Evolutionary conservation across 306 rosid genomes (phyloP).

Genomic region (Pachyrhizus erosus): DNA sequence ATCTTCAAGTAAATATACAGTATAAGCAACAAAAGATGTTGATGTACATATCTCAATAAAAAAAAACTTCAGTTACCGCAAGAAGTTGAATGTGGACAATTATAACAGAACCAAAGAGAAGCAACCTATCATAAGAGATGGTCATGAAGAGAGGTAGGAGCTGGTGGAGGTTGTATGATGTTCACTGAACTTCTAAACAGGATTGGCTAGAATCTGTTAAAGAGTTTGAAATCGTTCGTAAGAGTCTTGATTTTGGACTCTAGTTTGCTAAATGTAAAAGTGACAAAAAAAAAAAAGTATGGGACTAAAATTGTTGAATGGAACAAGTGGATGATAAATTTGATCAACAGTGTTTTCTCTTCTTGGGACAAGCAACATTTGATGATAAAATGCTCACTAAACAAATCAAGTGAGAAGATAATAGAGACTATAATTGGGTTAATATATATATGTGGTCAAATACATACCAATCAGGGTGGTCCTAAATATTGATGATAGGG

Average conservation of each 20-base stretch:
- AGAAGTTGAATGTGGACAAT: neutral
- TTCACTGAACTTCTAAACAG: neutral
- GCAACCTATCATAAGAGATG: too few species aligned
- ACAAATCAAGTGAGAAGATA: neutral
- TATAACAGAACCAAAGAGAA: too few species aligned
- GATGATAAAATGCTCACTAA: neutral
- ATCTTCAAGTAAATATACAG: neutral
- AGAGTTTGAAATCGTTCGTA: neutral
- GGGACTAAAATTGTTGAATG: constrained; percentile 26
- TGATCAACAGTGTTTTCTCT: neutral
- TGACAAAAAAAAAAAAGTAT: constrained; percentile 11
- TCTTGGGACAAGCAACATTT: constrained; percentile 37
- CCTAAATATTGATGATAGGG: neutral
- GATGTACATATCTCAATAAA: neutral
- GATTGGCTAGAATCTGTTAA: neutral
- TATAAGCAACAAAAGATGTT: neutral
- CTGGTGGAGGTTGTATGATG: too few species aligned
- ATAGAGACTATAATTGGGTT: neutral
- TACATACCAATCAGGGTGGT: constrained; percentile 28
- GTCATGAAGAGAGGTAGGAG: too few species aligned
- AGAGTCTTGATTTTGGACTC: constrained; percentile 19
- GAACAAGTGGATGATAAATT: constrained; percentile 1
- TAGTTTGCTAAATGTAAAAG: constrained; percentile 20
- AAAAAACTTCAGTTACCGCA: neutral
- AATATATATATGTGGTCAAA: neutral